Evolutionary conservation across 139 green algal species (phyloP).

Genomic region (Monoraphidium neglectum): DNA sequence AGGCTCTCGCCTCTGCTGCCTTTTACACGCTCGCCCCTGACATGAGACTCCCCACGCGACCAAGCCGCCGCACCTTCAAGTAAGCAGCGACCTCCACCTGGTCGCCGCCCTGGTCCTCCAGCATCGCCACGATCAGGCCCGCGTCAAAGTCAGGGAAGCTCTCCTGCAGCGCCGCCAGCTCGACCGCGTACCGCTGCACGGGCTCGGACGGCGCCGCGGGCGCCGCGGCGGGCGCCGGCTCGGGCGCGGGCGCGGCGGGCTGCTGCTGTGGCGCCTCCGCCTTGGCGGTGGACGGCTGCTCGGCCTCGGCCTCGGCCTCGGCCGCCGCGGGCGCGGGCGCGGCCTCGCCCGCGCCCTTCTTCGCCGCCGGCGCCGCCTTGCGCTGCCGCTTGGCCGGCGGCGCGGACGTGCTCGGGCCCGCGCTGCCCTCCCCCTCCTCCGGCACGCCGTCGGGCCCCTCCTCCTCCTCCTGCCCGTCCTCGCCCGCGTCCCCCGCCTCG

Average conservation of each 20-base stretch:
- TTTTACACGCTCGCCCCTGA: too few species aligned
- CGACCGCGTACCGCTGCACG: conserved; percentile 24
- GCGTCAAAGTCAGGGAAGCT: conserved; percentile 67
- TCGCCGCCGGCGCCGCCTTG: not conserved
- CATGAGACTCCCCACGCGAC: too few species aligned
- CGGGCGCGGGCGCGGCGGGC: not conserved
- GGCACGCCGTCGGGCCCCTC: conserved; percentile 6
- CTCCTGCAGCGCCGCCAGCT: conserved; percentile 33
- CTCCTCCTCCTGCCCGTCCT: conserved; percentile 12
- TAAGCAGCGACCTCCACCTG: conserved; percentile 44
- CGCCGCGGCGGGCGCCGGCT: not conserved
- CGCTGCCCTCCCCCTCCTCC: not conserved
- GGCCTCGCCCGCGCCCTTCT: not conserved
- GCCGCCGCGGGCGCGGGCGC: not conserved
- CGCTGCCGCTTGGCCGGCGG: too few species aligned
- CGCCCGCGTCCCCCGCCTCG: conserved; percentile 15
- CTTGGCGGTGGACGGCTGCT: conserved; percentile 2
- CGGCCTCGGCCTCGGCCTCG: not conserved
- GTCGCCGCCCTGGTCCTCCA: conserved; percentile 77
- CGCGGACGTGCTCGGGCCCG: too few species aligned
- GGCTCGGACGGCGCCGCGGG: conserved; percentile 4
- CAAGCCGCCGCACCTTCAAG: conserved; percentile 38
- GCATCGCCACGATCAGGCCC: conserved; percentile 55
- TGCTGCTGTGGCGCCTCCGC: not conserved
- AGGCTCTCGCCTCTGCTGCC: too few species aligned